A percentile compares a stretch with the other conserved stretches of the same genome.
These are phyloP conservation scores for Solanum phureja DNA, from an alignment of 257 asterid genomes.

Conservation along the genomic window DNA sequence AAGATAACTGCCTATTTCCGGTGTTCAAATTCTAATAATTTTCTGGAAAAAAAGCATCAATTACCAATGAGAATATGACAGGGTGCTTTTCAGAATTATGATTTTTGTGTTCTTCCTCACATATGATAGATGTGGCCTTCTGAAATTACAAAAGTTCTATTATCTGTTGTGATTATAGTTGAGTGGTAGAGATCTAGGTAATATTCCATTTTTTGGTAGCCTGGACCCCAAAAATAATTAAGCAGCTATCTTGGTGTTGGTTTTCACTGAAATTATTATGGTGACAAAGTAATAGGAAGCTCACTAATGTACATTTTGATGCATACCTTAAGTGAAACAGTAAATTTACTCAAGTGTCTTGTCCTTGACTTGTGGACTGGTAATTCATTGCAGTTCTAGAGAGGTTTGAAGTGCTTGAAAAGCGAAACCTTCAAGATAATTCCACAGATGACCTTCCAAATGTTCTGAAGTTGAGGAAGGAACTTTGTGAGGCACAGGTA, in stretches of 20 bases:
- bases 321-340: background rate
- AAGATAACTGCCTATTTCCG: background rate
- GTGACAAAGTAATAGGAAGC: background rate
- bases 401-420: conserved; percentile 71
- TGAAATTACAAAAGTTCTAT: background rate
- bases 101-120: background rate
- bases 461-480: conserved; percentile 63
- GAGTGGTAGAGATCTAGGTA: background rate
- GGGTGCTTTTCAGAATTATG: background rate
- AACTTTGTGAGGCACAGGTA: conserved; percentile 71
- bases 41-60: background rate
- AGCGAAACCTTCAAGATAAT: conserved; percentile 52
- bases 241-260: background rate
- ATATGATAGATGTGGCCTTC: background rate
- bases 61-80: background rate
- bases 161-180: background rate
- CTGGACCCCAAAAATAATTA: background rate
- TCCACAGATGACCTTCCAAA: conserved; percentile 51
- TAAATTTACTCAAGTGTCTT: background rate
- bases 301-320: background rate
- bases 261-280: background rate
- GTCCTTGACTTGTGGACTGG: background rate
- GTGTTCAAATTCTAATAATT: background rate
- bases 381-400: conserved; percentile 52
- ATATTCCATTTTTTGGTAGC: background rate